phyloP scores from a whole-genome alignment of 768 basidiomycete genomes.

The Clitopilus hobsonii region DNA sequence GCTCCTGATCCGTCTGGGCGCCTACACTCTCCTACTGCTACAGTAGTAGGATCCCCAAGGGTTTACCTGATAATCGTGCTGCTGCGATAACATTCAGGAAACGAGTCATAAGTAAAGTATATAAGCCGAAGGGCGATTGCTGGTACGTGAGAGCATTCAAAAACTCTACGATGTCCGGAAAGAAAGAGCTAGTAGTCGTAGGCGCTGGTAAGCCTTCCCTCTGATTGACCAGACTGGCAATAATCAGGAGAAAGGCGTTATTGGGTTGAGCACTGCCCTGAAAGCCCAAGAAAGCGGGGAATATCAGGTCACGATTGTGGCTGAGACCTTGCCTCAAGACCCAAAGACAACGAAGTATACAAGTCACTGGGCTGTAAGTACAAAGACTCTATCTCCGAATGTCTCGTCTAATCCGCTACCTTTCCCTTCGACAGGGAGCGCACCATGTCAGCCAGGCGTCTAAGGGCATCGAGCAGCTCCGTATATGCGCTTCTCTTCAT shows the following conservation, averaged over 20 bases:
- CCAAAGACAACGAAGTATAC: slow-evolving; percentile 64
- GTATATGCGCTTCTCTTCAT: too few species aligned
- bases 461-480: slow-evolving; percentile 42
- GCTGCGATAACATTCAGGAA: background rate
- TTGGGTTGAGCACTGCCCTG: slow-evolving; percentile 72
- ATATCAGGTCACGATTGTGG: slow-evolving; percentile 64
- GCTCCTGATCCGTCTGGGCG: too few species aligned
- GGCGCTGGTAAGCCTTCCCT: background rate
- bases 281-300: slow-evolving; percentile 56
- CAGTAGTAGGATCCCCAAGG: background rate
- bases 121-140: background rate
- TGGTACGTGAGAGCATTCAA: background rate
- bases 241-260: slow-evolving; percentile 46
- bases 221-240: background rate
- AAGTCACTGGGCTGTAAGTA: slow-evolving; percentile 74
- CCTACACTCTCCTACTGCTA: too few species aligned
- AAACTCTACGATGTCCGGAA: background rate
- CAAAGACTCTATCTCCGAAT: background rate
- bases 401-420: background rate
- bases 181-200: background rate
- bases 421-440: slow-evolving; percentile 52
- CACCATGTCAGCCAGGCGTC: slow-evolving; percentile 65
- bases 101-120: background rate
- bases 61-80: background rate
- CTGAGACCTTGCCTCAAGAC: slow-evolving; percentile 67